Evolutionary conservation across 805 yeast species (phyloP).

Genomic region (Starmerella apis): DNA sequence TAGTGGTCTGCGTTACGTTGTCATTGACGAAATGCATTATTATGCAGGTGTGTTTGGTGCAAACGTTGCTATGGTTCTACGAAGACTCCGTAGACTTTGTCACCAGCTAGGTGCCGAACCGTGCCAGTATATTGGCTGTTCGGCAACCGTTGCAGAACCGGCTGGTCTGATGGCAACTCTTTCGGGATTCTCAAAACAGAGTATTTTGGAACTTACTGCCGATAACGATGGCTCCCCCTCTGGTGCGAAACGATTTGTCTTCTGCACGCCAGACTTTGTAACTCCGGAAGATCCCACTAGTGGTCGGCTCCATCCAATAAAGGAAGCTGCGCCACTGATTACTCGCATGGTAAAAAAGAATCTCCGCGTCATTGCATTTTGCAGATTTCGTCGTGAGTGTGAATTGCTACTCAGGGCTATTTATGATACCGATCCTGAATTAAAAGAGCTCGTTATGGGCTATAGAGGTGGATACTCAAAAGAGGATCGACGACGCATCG

Average conservation of each 20-base stretch:
- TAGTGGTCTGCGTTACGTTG: slow-evolving; percentile 54
- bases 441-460: slow-evolving; percentile 30
- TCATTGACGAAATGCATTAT: slow-evolving; percentile 75
- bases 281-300: slow-evolving; percentile 46
- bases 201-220: slow-evolving; percentile 7
- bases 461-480: slow-evolving; percentile 93
- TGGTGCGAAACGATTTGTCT: slow-evolving; percentile 61
- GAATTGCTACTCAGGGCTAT: slow-evolving; percentile 82
- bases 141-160: slow-evolving; percentile 83
- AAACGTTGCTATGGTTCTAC: slow-evolving; percentile 75
- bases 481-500: slow-evolving; percentile 75
- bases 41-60: slow-evolving; percentile 89
- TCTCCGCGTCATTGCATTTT: slow-evolving; percentile 78
- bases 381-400: slow-evolving; percentile 75
- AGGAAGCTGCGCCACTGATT: slow-evolving; percentile 65
- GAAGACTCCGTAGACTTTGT: slow-evolving; percentile 64
- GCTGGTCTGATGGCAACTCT: slow-evolving; percentile 56
- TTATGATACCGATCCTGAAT: slow-evolving; percentile 37
- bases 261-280: slow-evolving; percentile 76
- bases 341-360: slow-evolving; percentile 53
- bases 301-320: slow-evolving; percentile 59
- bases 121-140: slow-evolving; percentile 71
- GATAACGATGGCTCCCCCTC: slow-evolving; percentile 79
- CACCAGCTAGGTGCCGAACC: slow-evolving; percentile 41
- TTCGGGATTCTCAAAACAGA: slow-evolving; percentile 44